Base-by-base conservation (phyloP, 2,329 filamentous ascomycete genomes). In the Alternaria arborescens region DNA sequence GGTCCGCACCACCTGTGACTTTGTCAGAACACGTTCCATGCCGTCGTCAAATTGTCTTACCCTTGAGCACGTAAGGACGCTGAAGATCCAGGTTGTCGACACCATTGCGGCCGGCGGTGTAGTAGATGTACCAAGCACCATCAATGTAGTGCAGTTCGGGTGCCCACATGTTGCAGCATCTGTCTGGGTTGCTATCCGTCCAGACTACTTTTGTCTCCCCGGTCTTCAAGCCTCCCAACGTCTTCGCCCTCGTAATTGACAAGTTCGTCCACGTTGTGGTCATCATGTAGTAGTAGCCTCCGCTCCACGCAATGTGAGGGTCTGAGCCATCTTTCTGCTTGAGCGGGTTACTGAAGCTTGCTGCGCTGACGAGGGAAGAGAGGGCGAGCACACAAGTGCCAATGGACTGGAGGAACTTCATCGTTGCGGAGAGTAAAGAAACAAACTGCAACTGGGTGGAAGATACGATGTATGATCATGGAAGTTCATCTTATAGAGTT, bases 201-300 rank as follows among this genome's bases (percentile, higher is more conserved):
- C 84, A 88, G 28, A 88, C 83, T 3, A 71, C 74, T 63, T 85
- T 86, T 20, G 80, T 82, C 38, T 82, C 78, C 0, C 82, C 84
- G 0, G 80, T 83, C 77, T 86, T 86, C n/a, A 88, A 73, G 0
- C 85, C 85, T 32, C 83, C 81, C 5, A 88, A 74, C 0, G 85
- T 88, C 10, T 77, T 84, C 0, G 86, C 81, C 1, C 84, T 79
- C 0, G 84, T 82, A n/a, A 88, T 81, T 62, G 85, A 78, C 12
- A 89, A 77, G 61, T 88, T 78, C 2, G 77, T 82, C 84, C 84
- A 88, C 26, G 84, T 84, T 0, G 85, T 87, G 0, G 84, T 84
- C 65, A 86, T 81, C 28, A 88, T 77, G 62, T 87, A 87, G 73
- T 87, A 88, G 65, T 84, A 87, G 0, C 84, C 85, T 11, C 80